Conservation (phyloP, 2,329 filamentous ascomycete genomes). For the Zarea fungicola region DNA sequence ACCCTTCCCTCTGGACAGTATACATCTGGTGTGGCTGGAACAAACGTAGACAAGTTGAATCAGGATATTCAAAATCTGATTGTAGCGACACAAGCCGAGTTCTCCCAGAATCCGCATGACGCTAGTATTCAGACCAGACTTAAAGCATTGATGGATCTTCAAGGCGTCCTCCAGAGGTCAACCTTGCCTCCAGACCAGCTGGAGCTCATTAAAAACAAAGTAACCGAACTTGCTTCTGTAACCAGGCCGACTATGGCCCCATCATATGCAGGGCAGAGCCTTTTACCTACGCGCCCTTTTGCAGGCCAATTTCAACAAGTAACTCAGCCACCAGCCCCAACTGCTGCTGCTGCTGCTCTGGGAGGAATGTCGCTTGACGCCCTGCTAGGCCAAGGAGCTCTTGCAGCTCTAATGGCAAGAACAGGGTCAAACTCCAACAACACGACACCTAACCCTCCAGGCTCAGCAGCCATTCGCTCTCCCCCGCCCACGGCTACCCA, state of each 20-base stretch:
- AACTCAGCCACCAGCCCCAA: conserved; percentile 28
- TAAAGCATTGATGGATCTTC: conserved; percentile 79
- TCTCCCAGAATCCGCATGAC: conserved; percentile 72
- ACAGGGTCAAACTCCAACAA: conserved; percentile 43
- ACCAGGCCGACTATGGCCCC: conserved; percentile 37
- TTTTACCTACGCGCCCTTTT: conserved; percentile 22
- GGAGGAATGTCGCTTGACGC: conserved; percentile 50
- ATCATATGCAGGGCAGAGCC: conserved; percentile 15
- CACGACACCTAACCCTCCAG: conserved; percentile 37
- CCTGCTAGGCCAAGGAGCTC: conserved; percentile 53
- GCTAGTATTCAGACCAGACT: conserved; percentile 70
- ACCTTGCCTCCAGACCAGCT: conserved; percentile 76
- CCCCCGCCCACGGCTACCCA: conserved; percentile 32
- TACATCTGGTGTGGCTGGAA: conserved; percentile 38
- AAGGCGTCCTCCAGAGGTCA: conserved; percentile 66
- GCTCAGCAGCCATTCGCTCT: conserved; percentile 39
- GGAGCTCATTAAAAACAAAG: conserved; percentile 77
- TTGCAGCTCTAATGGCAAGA: conserved; percentile 55
- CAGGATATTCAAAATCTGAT: conserved; percentile 79
- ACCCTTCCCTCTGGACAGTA: conserved; percentile 35
- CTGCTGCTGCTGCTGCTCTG: conserved; percentile 26
- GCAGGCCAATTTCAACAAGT: conserved; percentile 25
- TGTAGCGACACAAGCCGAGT: conserved; percentile 64
- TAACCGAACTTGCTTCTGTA: conserved; percentile 67
- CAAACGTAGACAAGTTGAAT: conserved; percentile 70